phyloP scores from a whole-genome alignment of 2,329 filamentous ascomycete genomes.

The Apiospora rasikravindrae region DNA sequence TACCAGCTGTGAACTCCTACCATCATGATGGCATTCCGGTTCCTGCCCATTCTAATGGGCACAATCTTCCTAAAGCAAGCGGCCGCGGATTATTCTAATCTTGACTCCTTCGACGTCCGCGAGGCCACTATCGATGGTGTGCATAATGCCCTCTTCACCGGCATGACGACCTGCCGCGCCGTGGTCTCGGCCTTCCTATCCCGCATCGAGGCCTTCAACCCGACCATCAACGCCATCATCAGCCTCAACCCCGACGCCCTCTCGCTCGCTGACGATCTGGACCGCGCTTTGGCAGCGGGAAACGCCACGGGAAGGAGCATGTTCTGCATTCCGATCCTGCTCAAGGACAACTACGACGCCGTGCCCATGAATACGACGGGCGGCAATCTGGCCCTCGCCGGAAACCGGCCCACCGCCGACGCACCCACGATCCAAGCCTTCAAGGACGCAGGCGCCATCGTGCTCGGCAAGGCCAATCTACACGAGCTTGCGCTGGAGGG shows the following conservation, averaged over 20 bases:
- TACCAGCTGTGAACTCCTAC: not conserved
- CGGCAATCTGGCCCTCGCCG: slow-evolving; percentile 54
- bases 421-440: slow-evolving; percentile 57
- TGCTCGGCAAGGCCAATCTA: slow-evolving; percentile 65
- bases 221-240: slow-evolving; percentile 61
- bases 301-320: slow-evolving; percentile 53
- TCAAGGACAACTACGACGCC: slow-evolving; percentile 70
- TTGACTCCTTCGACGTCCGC: slow-evolving; percentile 52
- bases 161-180: slow-evolving; percentile 57
- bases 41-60: not conserved
- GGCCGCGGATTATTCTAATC: not conserved
- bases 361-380: slow-evolving; percentile 62
- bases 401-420: slow-evolving; percentile 50
- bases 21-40: not conserved
- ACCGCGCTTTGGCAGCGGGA: slow-evolving; percentile 49
- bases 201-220: slow-evolving; percentile 62
- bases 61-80: not conserved
- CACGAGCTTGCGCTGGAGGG: slow-evolving; percentile 70
- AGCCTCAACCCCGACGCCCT: slow-evolving; percentile 52
- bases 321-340: slow-evolving; percentile 65
- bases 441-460: slow-evolving; percentile 57
- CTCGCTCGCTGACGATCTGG: slow-evolving; percentile 53
- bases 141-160: slow-evolving; percentile 59
- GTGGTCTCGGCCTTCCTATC: slow-evolving; percentile 61
- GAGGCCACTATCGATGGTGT: slow-evolving; percentile 64